Base-by-base conservation (phyloP, 352 stramenopile genomes). In the Paralagenidium karlingii region DNA sequence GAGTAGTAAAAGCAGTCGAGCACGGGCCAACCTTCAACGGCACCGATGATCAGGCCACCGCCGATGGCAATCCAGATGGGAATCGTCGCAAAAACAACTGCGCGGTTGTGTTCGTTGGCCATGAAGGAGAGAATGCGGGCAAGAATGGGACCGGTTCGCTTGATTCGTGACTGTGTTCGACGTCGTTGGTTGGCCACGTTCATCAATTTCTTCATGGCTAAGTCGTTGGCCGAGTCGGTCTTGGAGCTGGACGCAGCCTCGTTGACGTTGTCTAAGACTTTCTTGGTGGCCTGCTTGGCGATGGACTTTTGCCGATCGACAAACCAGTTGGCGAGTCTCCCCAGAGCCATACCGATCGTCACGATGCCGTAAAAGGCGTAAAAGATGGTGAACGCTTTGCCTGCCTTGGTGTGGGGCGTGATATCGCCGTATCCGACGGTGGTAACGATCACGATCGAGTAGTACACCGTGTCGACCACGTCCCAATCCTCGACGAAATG, bases 1-100 rank as follows among this genome's bases (percentile, higher is more conserved):
- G 68, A 75, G 58, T 94, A 96, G 45, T 96, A 96, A 34, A 96
- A 73, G 40, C 78, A 82, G 63, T 96, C 86, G 15, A 95, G 53
- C 4, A 78, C 19, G 3, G 60, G 51, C 65, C 68, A 80, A 26
- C 60, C 60, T 52, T 82, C 68, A 32, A 80, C 78, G 2, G 50
- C 58, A 3, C 68, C 65, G 16, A 82, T 34, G 31, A 78, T 60
- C 2, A 82, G 38, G 3, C 68, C 68, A 0, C 55, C 58, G 13
- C 65, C 49, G 21, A 82, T 78, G 0, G 65, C 76, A 2, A 70
- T 45, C 11, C 59, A 38, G 16, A 82, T 70, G 3, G 68, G 68
- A 5, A 80, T 45, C 0, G 71, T 39, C 1, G 50, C 60, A 2
- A 45, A 41, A 0, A 49, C 24, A n/a, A 82, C 69, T 3, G 68